A percentile compares a stretch with the other conserved stretches of the same genome.
These are phyloP conservation scores for Babesia divergens DNA, from an alignment of 169 alveolate genomes.

Conservation along the genomic window DNA sequence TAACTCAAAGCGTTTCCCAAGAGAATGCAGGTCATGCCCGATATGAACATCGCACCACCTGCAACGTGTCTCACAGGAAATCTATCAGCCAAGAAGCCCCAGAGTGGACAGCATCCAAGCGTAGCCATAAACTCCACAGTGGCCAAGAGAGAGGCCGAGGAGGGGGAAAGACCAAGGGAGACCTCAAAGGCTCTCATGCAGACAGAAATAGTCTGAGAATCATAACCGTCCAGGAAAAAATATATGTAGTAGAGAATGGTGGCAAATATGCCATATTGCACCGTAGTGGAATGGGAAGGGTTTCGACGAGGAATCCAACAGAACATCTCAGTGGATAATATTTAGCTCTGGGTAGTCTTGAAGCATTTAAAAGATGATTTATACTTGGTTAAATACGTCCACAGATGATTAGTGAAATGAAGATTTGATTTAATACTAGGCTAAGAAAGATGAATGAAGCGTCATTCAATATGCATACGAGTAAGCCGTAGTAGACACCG, in stretches of 20 bases:
- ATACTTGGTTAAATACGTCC: no score
- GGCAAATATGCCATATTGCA: not conserved
- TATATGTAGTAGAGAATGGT: not conserved
- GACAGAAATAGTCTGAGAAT: conserved; percentile 6
- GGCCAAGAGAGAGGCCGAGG: conserved; percentile 78
- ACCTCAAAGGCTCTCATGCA: conserved; percentile 84
- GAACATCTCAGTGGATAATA: no score
- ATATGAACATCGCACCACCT: conserved; percentile 79
- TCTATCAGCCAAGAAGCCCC: conserved; percentile 87
- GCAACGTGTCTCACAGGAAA: conserved; percentile 79
- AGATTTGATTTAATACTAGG: no score
- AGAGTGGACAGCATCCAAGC: conserved; percentile 83
- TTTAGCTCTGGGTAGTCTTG: no score
- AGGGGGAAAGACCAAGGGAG: conserved; percentile 81
- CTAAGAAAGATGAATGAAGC: no score
- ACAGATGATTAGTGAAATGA: no score
- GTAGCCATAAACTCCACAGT: conserved; percentile 82
- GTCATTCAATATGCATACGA: no score
- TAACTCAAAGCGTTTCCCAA: conserved; percentile 61
- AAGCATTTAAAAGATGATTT: no score
- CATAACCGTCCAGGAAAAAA: conserved; percentile 9
- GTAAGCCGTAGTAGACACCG: no score
- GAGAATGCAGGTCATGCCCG: conserved; percentile 82
- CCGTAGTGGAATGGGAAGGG: no score
- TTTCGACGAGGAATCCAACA: no score